A percentile compares a stretch with the other conserved stretches of the same genome.
Evolutionary conservation across 192 early-diverging fungal species (phyloP).

Genomic region (Coemansia sp.): DNA sequence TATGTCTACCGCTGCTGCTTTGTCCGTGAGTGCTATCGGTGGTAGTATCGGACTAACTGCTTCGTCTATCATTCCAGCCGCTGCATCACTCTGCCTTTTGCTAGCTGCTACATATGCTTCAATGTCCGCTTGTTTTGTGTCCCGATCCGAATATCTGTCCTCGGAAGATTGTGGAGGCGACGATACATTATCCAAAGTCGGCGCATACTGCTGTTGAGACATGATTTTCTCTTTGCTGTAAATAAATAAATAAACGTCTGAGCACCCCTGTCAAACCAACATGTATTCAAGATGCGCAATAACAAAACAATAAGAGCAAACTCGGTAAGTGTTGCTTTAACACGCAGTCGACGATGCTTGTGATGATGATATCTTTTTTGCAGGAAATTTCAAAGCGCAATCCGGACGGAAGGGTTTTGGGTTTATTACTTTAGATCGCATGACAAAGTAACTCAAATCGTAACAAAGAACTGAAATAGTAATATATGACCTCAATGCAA

Average conservation of each 20-base stretch:
- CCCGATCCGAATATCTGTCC: conserved; percentile 4
- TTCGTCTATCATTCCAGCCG: neutral
- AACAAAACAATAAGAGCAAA: neutral
- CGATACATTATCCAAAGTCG: neutral
- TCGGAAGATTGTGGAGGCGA: conserved; percentile 1
- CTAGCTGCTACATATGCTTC: conserved; percentile 24
- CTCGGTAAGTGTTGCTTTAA: neutral
- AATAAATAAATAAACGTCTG: neutral
- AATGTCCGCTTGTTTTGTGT: conserved; percentile 10
- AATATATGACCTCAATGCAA: too few relatives aligned
- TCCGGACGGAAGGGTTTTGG: too few relatives aligned
- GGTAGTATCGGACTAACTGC: neutral
- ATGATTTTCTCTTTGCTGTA: neutral
- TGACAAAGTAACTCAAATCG: too few relatives aligned
- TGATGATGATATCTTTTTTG: too few relatives aligned
- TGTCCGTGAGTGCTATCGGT: neutral
- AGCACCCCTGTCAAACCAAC: neutral
- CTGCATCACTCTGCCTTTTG: neutral
- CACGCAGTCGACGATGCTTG: neutral
- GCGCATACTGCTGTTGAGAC: conserved; percentile 7
- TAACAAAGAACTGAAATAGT: too few relatives aligned
- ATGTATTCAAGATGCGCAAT: neutral
- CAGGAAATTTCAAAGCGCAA: too few relatives aligned
- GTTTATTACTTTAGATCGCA: too few relatives aligned
- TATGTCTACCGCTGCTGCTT: neutral